Percentiles rank a stretch among this genome's conserved stretches.
phyloP scores from a whole-genome alignment of 345 rosid species.

The Microcos paniculata region DNA sequence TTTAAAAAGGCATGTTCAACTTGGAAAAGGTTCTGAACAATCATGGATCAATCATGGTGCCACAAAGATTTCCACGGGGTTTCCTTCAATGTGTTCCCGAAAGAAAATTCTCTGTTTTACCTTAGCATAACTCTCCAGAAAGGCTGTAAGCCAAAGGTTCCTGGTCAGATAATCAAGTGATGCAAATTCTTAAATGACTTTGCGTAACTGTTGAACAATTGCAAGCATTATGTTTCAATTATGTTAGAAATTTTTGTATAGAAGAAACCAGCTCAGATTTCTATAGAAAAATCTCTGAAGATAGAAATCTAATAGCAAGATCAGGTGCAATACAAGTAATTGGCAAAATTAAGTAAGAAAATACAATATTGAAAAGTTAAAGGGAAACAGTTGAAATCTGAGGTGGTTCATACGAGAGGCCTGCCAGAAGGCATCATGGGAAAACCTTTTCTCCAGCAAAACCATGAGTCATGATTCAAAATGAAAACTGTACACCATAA shows the following conservation, averaged over 20 bases:
- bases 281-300: background rate
- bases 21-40: background rate
- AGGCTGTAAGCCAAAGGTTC: too few relatives aligned
- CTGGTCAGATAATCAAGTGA: background rate
- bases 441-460: too few relatives aligned
- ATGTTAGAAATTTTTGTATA: background rate
- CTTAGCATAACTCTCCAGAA: too few relatives aligned
- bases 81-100: background rate
- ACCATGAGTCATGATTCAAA: too few relatives aligned
- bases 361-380: background rate
- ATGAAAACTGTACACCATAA: too few relatives aligned
- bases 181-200: background rate
- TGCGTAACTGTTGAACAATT: background rate
- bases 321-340: background rate
- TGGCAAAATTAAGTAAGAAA: background rate
- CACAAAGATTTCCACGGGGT: background rate
- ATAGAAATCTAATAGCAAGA: background rate
- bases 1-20: background rate
- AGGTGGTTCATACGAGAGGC: too few relatives aligned
- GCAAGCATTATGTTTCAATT: background rate
- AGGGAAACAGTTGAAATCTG: background rate
- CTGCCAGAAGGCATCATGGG: too few relatives aligned
- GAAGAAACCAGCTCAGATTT: background rate
- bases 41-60: background rate
- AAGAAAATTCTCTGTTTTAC: too few relatives aligned